A percentile compares a stretch with the other conserved stretches of the same genome.
Evolutionary conservation across 202 grass and related monocot species (phyloP).

Genomic region (Brachypodium distachyon): DNA sequence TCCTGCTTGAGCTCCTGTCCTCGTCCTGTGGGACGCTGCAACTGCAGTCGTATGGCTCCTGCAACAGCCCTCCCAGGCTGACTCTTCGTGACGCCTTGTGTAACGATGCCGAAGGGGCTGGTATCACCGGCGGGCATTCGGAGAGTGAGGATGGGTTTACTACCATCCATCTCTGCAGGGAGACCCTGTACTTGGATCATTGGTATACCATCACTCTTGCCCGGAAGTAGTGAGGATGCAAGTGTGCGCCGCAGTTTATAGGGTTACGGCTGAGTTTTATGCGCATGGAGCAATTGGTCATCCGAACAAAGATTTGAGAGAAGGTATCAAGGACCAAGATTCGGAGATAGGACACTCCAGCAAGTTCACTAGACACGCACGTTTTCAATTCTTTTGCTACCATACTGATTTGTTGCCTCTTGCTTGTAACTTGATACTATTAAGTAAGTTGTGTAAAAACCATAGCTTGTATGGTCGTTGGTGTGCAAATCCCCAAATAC

Average conservation of each 20-base stretch:
- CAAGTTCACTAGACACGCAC: neutral
- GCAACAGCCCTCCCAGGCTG: neutral
- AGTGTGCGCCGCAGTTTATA: no score
- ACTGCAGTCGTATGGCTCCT: neutral
- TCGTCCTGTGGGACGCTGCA: no score
- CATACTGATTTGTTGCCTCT: no score
- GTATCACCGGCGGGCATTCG: neutral
- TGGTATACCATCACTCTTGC: neutral
- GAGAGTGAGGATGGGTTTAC: neutral
- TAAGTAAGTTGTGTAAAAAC: no score
- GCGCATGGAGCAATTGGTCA: neutral
- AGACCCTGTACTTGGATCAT: conserved; percentile 1
- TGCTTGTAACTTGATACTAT: no score
- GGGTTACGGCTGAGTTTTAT: neutral
- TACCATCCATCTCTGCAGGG: neutral
- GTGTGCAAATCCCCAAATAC: no score
- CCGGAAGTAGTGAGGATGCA: neutral
- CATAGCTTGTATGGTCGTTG: no score
- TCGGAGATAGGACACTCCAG: neutral
- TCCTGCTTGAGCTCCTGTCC: neutral
- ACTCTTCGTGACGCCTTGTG: neutral
- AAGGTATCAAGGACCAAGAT: neutral
- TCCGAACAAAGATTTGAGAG: neutral
- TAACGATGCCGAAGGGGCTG: neutral
- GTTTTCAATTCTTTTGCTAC: no score